Evolutionary conservation across 2,329 filamentous ascomycete genomes (phyloP).

Genomic region (Dactylellina sp.): DNA sequence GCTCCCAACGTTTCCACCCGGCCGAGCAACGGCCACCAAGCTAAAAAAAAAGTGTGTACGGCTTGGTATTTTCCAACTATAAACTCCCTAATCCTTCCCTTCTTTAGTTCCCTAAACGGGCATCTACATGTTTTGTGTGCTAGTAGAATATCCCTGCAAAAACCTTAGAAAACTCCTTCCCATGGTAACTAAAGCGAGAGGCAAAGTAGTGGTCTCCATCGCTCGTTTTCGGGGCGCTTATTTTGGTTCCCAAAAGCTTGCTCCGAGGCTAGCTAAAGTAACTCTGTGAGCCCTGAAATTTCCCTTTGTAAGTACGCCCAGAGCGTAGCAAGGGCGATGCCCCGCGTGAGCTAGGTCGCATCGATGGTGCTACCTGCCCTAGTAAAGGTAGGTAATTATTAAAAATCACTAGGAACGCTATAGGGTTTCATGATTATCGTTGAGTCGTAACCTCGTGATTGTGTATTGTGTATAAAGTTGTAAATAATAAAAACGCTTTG

Average conservation of each 20-base stretch:
- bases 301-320: too few relatives aligned
- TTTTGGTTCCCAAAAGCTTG: background rate
- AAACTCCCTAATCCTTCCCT: background rate
- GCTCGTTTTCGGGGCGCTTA: background rate
- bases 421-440: slow-evolving; percentile 46
- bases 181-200: slow-evolving; percentile 22
- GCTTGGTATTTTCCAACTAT: background rate
- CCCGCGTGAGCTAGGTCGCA: background rate
- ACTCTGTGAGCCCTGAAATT: too few relatives aligned
- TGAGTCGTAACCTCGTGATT: slow-evolving; percentile 52
- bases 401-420: slow-evolving; percentile 33
- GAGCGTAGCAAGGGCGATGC: background rate
- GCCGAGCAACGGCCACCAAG: background rate
- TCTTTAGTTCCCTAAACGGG: slow-evolving; percentile 14
- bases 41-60: background rate
- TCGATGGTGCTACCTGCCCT: background rate
- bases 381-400: background rate
- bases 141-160: slow-evolving; percentile 32
- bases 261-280: background rate
- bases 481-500: slow-evolving; percentile 14
- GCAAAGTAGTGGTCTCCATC: slow-evolving; percentile 18
- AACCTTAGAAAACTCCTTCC: slow-evolving; percentile 22
- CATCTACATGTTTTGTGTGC: slow-evolving; percentile 36
- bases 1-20: slow-evolving; percentile 4
- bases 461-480: slow-evolving; percentile 5